A percentile compares a stretch with the other conserved stretches of the same genome.
These are phyloP conservation scores for Lactuca sativa DNA, from an alignment of 129 eudicot genomes.

Conservation along the genomic window DNA sequence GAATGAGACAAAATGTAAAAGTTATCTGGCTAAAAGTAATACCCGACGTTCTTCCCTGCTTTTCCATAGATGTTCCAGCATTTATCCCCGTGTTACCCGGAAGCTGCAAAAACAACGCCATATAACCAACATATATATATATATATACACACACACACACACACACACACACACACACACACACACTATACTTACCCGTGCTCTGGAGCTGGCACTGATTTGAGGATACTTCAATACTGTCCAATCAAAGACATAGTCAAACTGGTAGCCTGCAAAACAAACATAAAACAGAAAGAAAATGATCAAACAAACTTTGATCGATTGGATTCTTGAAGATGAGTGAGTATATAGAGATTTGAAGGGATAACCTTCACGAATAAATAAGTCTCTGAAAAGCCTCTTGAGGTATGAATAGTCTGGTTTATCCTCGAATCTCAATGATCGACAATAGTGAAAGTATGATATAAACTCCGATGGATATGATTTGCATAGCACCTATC, in stretches of 20 bases:
- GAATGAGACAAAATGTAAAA: not conserved
- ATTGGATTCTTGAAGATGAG: not conserved
- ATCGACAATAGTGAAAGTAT: slow-evolving; percentile 89
- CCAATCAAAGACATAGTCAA: slow-evolving; percentile 98
- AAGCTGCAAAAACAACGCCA: slow-evolving; percentile 42
- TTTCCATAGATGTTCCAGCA: slow-evolving; percentile 83
- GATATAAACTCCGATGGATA: slow-evolving; percentile 94
- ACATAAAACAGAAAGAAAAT: not conserved
- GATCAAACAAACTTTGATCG: not conserved
- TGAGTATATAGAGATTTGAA: not conserved
- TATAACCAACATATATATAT: not conserved
- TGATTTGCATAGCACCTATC: slow-evolving; percentile 91
- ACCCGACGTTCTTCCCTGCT: slow-evolving; percentile 77
- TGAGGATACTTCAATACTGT: slow-evolving; percentile 98
- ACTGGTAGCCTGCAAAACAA: slow-evolving; percentile 73
- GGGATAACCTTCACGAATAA: slow-evolving; percentile 84
- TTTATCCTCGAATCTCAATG: slow-evolving; percentile 94
- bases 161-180: not conserved
- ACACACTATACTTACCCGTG: slow-evolving; percentile 49
- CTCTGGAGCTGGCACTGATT: slow-evolving; percentile 77
- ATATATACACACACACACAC: not conserved
- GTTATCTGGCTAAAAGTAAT: slow-evolving; percentile 14
- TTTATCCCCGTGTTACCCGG: slow-evolving; percentile 51
- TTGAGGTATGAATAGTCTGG: slow-evolving; percentile 95
- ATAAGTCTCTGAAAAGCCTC: slow-evolving; percentile 94